A percentile compares a stretch with the other conserved stretches of the same genome.
Conservation (phyloP, 768 basidiomycete species). For the Termitomyces titanicus region DNA sequence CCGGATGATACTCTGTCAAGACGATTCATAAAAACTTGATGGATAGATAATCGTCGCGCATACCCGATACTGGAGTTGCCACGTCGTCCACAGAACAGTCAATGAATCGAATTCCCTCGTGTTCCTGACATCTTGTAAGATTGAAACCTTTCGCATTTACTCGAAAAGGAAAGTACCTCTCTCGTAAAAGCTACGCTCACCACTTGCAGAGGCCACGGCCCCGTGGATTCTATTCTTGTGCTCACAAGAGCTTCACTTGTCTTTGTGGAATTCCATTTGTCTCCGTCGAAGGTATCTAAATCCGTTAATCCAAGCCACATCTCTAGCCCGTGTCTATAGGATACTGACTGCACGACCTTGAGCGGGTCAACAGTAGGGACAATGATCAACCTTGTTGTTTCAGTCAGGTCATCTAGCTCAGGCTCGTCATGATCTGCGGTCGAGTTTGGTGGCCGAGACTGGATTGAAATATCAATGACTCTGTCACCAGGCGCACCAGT, state of each 20-base stretch:
- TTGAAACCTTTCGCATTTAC: neutral
- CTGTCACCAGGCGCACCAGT: constrained; percentile 67
- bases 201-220: constrained; percentile 55
- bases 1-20: constrained; percentile 52
- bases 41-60: constrained; percentile 7
- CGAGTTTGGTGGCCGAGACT: constrained; percentile 45
- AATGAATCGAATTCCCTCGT: constrained; percentile 41
- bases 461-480: constrained; percentile 77
- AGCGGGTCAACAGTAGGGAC: constrained; percentile 70
- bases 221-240: constrained; percentile 47
- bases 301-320: constrained; percentile 48
- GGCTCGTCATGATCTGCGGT: constrained; percentile 20
- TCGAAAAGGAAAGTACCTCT: constrained; percentile 31
- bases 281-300: constrained; percentile 47
- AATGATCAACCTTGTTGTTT: constrained; percentile 62
- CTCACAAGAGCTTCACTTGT: constrained; percentile 58
- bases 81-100: constrained; percentile 51
- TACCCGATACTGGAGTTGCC: constrained; percentile 46
- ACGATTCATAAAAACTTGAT: neutral
- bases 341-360: constrained; percentile 45
- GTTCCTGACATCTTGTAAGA: constrained; percentile 31
- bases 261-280: constrained; percentile 47
- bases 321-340: constrained; percentile 44
- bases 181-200: constrained; percentile 43
- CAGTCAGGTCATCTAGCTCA: constrained; percentile 38